Percentiles rank a stretch among this genome's conserved stretches.
phyloP scores from a whole-genome alignment of 805 yeast species.

The Yarrowia deformans region DNA sequence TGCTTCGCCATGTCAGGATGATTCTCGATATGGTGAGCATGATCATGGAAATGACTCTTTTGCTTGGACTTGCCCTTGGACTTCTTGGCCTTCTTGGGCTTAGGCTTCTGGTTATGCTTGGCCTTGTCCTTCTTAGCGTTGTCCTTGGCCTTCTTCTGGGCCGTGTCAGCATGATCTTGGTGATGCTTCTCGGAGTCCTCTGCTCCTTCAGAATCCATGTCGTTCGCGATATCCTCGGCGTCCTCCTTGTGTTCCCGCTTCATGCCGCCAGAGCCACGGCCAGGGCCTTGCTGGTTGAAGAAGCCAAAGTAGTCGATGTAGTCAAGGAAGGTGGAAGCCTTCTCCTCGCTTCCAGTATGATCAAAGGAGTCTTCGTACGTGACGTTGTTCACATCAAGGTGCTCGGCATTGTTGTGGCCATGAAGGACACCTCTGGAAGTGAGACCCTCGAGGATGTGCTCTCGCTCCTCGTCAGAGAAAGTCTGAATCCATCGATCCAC shows the following conservation, averaged over 20 bases:
- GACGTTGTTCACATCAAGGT: conserved; percentile 34
- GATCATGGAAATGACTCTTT: conserved; percentile 13
- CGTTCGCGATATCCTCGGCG: conserved; percentile 16
- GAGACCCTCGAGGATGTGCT: conserved; percentile 34
- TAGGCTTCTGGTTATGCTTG: conserved; percentile 6
- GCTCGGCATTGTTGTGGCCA: conserved; percentile 36
- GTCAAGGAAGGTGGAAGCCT: conserved; percentile 24
- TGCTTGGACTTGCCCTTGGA: not conserved
- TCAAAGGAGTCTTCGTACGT: conserved; percentile 21
- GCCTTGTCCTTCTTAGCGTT: conserved; percentile 19
- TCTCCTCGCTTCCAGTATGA: conserved; percentile 14
- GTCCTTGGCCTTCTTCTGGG: conserved; percentile 19
- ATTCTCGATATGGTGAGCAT: conserved; percentile 15
- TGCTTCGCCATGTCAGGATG: conserved; percentile 22
- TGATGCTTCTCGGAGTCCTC: conserved; percentile 20
- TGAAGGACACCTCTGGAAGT: conserved; percentile 36
- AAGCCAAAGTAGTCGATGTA: conserved; percentile 33
- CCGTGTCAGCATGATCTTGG: conserved; percentile 17
- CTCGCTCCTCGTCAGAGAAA: conserved; percentile 35
- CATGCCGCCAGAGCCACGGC: not conserved
- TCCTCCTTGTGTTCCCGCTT: conserved; percentile 21
- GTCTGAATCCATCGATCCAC: conserved; percentile 42
- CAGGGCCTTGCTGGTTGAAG: conserved; percentile 29
- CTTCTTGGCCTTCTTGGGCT: conserved; percentile 12
- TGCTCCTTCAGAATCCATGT: conserved; percentile 23